Conservation (phyloP, 1,284 basidiomycete species). For the Ganoderma meredithae region DNA sequence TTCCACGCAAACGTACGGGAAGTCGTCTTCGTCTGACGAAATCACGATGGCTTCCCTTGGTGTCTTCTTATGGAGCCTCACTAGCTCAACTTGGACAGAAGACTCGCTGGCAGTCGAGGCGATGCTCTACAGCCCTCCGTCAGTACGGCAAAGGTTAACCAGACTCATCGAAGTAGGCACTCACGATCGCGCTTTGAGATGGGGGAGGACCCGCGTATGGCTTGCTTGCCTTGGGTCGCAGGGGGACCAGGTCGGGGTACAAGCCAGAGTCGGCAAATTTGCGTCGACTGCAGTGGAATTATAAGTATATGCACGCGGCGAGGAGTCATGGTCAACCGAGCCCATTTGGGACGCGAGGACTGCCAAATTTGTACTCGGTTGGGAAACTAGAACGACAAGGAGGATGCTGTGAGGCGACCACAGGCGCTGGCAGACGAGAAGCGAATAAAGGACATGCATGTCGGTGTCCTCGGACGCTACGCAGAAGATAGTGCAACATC, state of each 20-base stretch:
- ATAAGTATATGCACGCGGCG: slow-evolving; percentile 3
- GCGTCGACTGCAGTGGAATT: slow-evolving; percentile 28
- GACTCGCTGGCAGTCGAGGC: slow-evolving; percentile 17
- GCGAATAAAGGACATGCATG: not conserved
- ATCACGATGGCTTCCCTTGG: slow-evolving; percentile 31
- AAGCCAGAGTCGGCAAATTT: slow-evolving; percentile 33
- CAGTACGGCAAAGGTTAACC: not conserved
- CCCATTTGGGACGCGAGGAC: not conserved
- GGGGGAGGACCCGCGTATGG: not conserved
- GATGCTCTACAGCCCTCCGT: slow-evolving; percentile 17
- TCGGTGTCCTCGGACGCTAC: not conserved
- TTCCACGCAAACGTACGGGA: slow-evolving; percentile 19
- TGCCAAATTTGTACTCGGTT: not conserved
- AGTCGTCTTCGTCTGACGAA: slow-evolving; percentile 37
- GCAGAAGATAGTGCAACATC: not conserved
- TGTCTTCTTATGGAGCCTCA: not conserved
- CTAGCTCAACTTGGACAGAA: slow-evolving; percentile 12
- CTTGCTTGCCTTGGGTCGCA: slow-evolving; percentile 12
- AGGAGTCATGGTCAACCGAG: not conserved
- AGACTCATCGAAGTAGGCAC: not conserved
- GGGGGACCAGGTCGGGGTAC: slow-evolving; percentile 30
- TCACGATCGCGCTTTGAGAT: slow-evolving; percentile 26
- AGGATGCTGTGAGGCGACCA: not conserved
- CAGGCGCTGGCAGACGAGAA: not conserved
- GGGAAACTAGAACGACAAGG: not conserved